phyloP scores from a whole-genome alignment of 257 asterid species.

The Plantago elongata region DNA sequence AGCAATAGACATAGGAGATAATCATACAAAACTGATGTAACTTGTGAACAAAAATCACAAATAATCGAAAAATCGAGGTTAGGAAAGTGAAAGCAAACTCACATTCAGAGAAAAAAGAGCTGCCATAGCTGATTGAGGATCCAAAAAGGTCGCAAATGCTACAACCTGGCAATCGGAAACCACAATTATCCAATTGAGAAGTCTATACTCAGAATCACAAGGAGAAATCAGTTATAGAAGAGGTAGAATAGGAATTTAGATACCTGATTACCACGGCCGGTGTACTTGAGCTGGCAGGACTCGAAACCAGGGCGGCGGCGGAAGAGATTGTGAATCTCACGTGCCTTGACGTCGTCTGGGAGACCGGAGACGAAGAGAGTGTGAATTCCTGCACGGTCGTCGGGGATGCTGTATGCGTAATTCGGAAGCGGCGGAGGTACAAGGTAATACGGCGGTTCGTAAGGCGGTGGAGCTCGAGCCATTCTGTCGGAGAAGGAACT shows the following conservation, averaged over 20 bases:
- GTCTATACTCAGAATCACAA: not conserved
- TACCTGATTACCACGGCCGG: constrained; percentile 96
- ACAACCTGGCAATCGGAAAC: constrained; percentile 59
- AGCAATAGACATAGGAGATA: not conserved
- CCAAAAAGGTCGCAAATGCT: constrained; percentile 90
- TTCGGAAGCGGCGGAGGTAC: constrained; percentile 57
- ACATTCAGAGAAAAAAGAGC: constrained; percentile 82
- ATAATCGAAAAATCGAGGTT: not conserved
- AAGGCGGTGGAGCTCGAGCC: not conserved
- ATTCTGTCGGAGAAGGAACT: not conserved
- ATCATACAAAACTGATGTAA: too few relatives aligned
- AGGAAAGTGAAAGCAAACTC: constrained; percentile 24
- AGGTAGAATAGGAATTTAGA: not conserved
- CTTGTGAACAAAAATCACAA: not conserved
- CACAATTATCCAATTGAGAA: not conserved
- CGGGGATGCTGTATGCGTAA: constrained; percentile 29
- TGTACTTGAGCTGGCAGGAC: constrained; percentile 90
- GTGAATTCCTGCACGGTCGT: constrained; percentile 51
- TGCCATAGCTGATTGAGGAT: constrained; percentile 86
- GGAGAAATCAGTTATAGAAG: not conserved
- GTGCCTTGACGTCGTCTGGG: constrained; percentile 97
- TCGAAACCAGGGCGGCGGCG: constrained; percentile 91
- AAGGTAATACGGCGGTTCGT: constrained; percentile 28
- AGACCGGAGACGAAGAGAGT: constrained; percentile 91
- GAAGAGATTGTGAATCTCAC: constrained; percentile 97